These are phyloP conservation scores for Ceratocystis harringtonii DNA, from an alignment of 2,329 filamentous ascomycete species.

Conservation along the genomic window DNA sequence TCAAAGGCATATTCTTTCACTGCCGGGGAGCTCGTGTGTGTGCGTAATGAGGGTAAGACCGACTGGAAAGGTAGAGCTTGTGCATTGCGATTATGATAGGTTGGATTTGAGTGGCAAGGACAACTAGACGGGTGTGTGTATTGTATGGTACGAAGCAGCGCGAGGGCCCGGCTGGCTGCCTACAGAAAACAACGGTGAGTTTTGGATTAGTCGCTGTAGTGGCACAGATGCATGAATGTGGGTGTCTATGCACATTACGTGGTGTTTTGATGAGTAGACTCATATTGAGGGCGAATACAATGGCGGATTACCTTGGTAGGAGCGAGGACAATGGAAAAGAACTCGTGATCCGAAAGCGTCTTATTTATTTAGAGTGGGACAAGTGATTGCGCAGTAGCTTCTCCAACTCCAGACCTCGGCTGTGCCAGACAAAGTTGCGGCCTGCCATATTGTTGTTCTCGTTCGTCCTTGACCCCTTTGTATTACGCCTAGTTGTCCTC, in stretches of 20 bases:
- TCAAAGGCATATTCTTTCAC: slow-evolving; percentile 89
- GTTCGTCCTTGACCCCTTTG: no score
- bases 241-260: slow-evolving; percentile 3
- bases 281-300: slow-evolving; percentile 2
- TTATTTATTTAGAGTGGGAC: background rate
- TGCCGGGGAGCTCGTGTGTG: slow-evolving; percentile 52
- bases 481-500: background rate
- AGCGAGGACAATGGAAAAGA: background rate
- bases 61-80: background rate
- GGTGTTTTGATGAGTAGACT: slow-evolving; percentile 9
- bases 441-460: background rate
- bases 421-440: background rate
- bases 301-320: background rate
- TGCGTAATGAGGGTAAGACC: slow-evolving; percentile 21
- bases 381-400: background rate
- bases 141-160: slow-evolving; percentile 75
- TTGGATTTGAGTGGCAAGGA: slow-evolving; percentile 84
- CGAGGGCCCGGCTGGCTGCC: slow-evolving; percentile 50
- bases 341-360: background rate
- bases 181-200: slow-evolving; percentile 21
- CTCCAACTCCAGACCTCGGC: slow-evolving; percentile 6
- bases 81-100: slow-evolving; percentile 52
- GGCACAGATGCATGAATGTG: background rate
- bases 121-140: slow-evolving; percentile 76
- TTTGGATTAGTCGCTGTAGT: background rate